Percentiles rank a stretch among this genome's conserved stretches.
phyloP scores from a whole-genome alignment of 2,329 filamentous ascomycete species.

The Claviceps sorghi region DNA sequence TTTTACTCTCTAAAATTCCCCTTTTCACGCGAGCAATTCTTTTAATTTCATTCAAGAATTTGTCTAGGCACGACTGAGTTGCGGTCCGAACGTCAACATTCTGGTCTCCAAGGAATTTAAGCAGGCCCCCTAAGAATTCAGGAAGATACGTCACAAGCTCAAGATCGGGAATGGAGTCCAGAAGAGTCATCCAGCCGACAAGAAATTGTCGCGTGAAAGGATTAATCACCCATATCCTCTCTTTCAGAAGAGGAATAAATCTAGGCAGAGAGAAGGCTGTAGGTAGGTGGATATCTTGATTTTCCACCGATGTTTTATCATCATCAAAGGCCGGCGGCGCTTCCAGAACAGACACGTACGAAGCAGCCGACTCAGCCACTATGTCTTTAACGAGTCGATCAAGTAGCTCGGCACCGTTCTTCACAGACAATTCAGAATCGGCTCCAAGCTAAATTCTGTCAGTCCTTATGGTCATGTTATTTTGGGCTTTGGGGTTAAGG shows the following conservation, averaged over 20 bases:
- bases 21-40: conserved; percentile 87
- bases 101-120: conserved; percentile 82
- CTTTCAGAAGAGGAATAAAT: conserved; percentile 87
- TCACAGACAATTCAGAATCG: conserved; percentile 91
- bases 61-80: conserved; percentile 76
- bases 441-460: conserved; percentile 57
- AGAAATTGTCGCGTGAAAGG: conserved; percentile 91
- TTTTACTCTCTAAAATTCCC: conserved; percentile 75
- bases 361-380: conserved; percentile 84
- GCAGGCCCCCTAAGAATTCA: conserved; percentile 75
- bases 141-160: conserved; percentile 88
- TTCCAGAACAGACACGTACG: conserved; percentile 82
- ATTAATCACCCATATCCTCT: conserved; percentile 86
- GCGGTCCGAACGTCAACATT: conserved; percentile 91
- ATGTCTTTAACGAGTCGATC: conserved; percentile 95
- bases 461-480: conserved; percentile 1
- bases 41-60: conserved; percentile 86
- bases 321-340: conserved; percentile 30
- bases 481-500: conserved; percentile 2
- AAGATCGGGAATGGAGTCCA: conserved; percentile 92
- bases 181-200: conserved; percentile 85
- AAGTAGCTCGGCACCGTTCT: conserved; percentile 90
- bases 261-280: conserved; percentile 83
- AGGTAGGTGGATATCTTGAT: conserved; percentile 39
- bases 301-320: conserved; percentile 30